Base-by-base conservation (phyloP, 257 asterid genomes). In the Nicotiana undulata region DNA sequence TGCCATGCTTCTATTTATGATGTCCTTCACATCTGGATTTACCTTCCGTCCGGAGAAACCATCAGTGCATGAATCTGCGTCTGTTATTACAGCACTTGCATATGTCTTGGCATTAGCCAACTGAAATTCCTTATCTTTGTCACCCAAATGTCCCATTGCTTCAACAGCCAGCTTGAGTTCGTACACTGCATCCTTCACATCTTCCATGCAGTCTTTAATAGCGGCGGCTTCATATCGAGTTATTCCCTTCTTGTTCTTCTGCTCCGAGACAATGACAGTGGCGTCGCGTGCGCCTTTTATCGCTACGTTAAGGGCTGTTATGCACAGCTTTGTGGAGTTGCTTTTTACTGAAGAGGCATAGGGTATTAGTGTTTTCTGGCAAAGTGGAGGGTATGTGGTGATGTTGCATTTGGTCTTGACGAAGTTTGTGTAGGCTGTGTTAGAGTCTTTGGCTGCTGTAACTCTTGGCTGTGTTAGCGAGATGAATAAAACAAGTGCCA, bases 81-180 rank as follows among this genome's bases (percentile, higher is more conserved):
- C 92, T 24, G 96, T 88, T 26, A 91, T 89, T 49, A 93, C 98
- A 10, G 98, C 96, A 84, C 97, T 93, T 9, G 92, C 97, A 74
- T 88, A 89, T 4, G 96, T 93, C 86, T 90, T 90, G 0, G 96
- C 96, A 46, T 87, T 92, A 31, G 92, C 79, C 98, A 91, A 92
- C 64, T 93, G 87, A 22, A 86, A 90, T 28, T 77, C 88, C 79
- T 86, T 75, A 12, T 90, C 96, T 5, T 59, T 76, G n/a, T 80
- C 92, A 8, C 85, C 63, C 13, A 93, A 64, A 12, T 81, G 88
- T 16, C 63, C 75, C 87, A 90, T 82, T 53, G 97, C 94, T 3
- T 20, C 65, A 60, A 87, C 18, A 24, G 97, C 85, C 0, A 79
- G 79, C 85, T 82, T 89, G 5, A 93, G 90, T 82, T 92, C 94